phyloP scores from a whole-genome alignment of 371 early-diverging fungal genomes.

The Mucor velutinosus region DNA sequence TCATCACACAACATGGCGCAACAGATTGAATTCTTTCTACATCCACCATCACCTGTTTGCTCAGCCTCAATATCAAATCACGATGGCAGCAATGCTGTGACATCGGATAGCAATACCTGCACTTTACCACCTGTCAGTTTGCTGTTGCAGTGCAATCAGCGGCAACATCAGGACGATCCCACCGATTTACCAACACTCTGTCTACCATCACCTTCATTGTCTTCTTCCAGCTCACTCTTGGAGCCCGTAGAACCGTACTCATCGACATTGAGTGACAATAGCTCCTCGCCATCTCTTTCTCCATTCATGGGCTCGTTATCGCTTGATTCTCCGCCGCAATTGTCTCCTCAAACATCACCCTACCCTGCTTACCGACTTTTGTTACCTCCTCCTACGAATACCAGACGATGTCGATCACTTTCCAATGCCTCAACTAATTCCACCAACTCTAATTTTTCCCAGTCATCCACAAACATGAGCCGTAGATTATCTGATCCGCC shows the following conservation, averaged over 20 bases:
- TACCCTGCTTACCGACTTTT: not conserved
- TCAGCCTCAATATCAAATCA: not conserved
- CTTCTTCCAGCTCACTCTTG: conserved; percentile 2
- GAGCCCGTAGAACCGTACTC: not conserved
- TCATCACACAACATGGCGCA: conserved; percentile 1
- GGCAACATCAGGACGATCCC: not conserved
- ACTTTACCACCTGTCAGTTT: conserved; percentile 17
- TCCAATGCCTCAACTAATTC: conserved; percentile 36
- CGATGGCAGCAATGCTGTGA: not conserved
- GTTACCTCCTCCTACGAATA: conserved; percentile 16
- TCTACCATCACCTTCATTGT: conserved; percentile 7
- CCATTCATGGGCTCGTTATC: conserved; percentile 24
- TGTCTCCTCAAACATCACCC: conserved; percentile 14
- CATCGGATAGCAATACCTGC: not conserved
- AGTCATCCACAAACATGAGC: not conserved
- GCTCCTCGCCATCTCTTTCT: conserved; percentile 13
- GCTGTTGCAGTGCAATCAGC: conserved; percentile 1
- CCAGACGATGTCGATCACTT: conserved; percentile 28
- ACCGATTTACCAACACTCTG: conserved; percentile 7
- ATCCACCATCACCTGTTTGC: conserved; percentile 20
- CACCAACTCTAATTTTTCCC: conserved; percentile 4
- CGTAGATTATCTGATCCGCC: conserved; percentile 30
- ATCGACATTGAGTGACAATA: not conserved
- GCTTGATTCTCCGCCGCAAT: conserved; percentile 27
- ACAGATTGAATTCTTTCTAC: conserved; percentile 17